Base-by-base conservation (phyloP, 495 filamentous ascomycete species). In the Cercophora newfieldiana region DNA sequence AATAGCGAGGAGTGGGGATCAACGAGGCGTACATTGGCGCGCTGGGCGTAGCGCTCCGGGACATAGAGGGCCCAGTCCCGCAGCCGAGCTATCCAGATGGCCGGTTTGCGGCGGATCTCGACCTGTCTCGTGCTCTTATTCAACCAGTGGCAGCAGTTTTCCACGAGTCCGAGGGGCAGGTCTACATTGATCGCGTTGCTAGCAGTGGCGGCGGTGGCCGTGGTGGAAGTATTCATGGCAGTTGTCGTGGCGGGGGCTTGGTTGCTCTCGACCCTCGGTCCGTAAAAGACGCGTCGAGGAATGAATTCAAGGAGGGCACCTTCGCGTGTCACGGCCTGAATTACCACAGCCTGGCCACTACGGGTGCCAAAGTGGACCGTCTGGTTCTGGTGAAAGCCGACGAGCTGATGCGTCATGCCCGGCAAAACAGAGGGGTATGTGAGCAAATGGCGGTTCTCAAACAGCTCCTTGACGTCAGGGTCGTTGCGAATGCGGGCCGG, bases 131-230 rank as follows among this genome's bases (percentile, higher is more conserved):
- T 59, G 24, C 57, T 21, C 14, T 59, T 8, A 0, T 29, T n/a
- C 21, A 65, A 33, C 63, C 63, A 65, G 16, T 65, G 54, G 7
- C 59, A 30, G 54, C 54, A 65, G 54, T 31, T 33, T 1, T 59
- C 12, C 3, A 65, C 16, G 7, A 65, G 63, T 19, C 25, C 4
- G 3, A 58, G 33, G 2, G 63, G 63, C 31, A 65, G 29, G 4
- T 65, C 63, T 16, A 10, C 19, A 10, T 16, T 55, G 51, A n/a
- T n/a, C n/a, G n/a, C n/a, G n/a, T n/a, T n/a, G n/a, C n/a, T n/a
- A n/a, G n/a, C n/a, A n/a, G n/a, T n/a, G n/a, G n/a, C n/a, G n/a
- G n/a, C n/a, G n/a, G n/a, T n/a, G n/a, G n/a, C n/a, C n/a, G n/a
- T n/a, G n/a, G n/a, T n/a, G n/a, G n/a, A n/a, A n/a, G n/a, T n/a